phyloP scores from a whole-genome alignment of 306 rosid species.

The Quercus ilex region DNA sequence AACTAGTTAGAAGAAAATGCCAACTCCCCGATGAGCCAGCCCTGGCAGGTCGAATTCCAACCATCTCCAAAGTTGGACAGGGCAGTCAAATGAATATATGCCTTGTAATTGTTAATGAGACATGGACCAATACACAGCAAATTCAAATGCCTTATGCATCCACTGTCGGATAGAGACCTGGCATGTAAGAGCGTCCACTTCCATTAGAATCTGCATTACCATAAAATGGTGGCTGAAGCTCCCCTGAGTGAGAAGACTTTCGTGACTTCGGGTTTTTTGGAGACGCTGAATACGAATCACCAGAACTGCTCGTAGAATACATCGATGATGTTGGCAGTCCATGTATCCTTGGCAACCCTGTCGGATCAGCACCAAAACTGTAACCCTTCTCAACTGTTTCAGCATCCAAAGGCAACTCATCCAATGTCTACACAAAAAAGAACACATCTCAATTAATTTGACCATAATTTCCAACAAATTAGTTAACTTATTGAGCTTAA shows the following conservation, averaged over 20 bases:
- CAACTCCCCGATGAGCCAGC: slow-evolving; percentile 32
- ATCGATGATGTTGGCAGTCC: slow-evolving; percentile 77
- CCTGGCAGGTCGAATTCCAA: slow-evolving; percentile 38
- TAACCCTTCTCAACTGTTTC: slow-evolving; percentile 93
- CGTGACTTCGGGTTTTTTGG: slow-evolving; percentile 67
- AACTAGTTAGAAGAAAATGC: slow-evolving; percentile 26
- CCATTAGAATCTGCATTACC: slow-evolving; percentile 78
- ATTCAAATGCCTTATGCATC: slow-evolving; percentile 33
- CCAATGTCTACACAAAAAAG: slow-evolving; percentile 64
- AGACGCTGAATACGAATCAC: slow-evolving; percentile 61
- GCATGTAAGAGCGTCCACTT: slow-evolving; percentile 42
- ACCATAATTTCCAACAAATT: neutral
- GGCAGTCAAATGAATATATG: slow-evolving; percentile 57
- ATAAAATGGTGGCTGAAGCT: slow-evolving; percentile 58
- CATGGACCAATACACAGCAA: slow-evolving; percentile 11
- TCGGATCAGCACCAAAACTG: slow-evolving; percentile 62
- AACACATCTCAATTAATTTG: slow-evolving; percentile 19
- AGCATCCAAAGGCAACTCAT: slow-evolving; percentile 89
- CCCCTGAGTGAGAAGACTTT: slow-evolving; percentile 89
- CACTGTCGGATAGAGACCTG: slow-evolving; percentile 54
- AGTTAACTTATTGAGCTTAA: neutral
- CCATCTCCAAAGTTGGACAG: slow-evolving; percentile 32
- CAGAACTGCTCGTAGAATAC: slow-evolving; percentile 62
- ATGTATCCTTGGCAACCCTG: slow-evolving; percentile 84
- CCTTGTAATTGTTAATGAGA: slow-evolving; percentile 17